Base-by-base conservation (phyloP, 768 basidiomycete species). In the Cystoderma amianthinum region DNA sequence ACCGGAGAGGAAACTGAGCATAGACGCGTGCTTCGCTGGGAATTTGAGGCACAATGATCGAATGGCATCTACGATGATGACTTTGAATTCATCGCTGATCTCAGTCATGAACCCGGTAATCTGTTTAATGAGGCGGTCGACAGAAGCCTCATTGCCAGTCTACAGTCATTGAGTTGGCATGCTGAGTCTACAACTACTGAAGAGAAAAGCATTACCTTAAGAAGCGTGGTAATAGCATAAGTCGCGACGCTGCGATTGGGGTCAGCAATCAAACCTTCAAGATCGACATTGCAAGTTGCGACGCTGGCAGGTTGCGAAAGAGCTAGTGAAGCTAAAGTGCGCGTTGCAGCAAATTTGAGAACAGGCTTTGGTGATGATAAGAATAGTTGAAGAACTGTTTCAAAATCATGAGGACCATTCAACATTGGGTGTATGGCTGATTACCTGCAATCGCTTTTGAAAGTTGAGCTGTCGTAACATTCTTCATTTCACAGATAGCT, bases 11-110 rank as follows among this genome's bases (percentile, higher is more conserved):
- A 99, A 99, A 3, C 85, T 80, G 43, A 99, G 84, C 95, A 99
- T 98, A 30, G 92, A 86, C 1, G 80, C 85, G 55, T 99, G 93
- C 67, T 99, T 99, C 22, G 85, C 68, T 2, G 96, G 96, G 75
- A 99, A 99, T 63, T 99, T 99, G 68, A 99, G 83, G 65, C 94
- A 98, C 21, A 99, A 80, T 6, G 95, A 92, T 38, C 96, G 89
- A 59, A 99, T 93, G 44, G 96, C 96, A 46, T 97, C 93, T 42
- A 99, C 96, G 37, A 99, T 96, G 66, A 99, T 96, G 58, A 98
- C 94, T 71, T 97, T 98, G 79, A 99, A 99, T 65, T 99, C 96
- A 63, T 99, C 96, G 49, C 91, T 95, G 64, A 99, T 98, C 63
- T 99, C 96, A 43, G 85, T 78, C 94, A 99, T 96, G 72, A 99